A percentile compares a stretch with the other conserved stretches of the same genome.
Conservation (phyloP, 495 filamentous ascomycete genomes). For the Talaromyces liani region DNA sequence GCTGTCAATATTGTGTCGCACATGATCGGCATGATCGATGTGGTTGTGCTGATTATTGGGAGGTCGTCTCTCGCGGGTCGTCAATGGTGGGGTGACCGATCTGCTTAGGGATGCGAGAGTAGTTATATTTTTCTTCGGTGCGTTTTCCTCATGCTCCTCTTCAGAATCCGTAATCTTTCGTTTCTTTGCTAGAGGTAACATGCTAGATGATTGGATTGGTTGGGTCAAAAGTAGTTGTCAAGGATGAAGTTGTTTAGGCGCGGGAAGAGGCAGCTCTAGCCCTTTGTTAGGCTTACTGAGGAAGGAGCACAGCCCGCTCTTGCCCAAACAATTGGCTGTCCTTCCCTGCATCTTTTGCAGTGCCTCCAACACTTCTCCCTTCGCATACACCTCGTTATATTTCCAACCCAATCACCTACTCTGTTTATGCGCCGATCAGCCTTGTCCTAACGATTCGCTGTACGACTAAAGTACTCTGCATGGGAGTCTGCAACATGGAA, state of each 20-base stretch:
- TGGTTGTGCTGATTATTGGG: constrained; percentile 4
- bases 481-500: background rate
- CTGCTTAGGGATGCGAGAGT: constrained; percentile 25
- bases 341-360: background rate
- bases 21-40: background rate
- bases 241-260: background rate
- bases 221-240: background rate
- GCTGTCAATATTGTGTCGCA: background rate
- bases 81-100: constrained; percentile 22
- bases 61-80: constrained; percentile 10
- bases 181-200: background rate
- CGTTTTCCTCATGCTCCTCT: background rate
- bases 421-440: background rate
- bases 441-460: background rate
- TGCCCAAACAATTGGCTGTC: background rate
- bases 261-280: background rate
- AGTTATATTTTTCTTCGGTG: background rate
- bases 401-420: background rate
- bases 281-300: background rate
- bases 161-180: background rate
- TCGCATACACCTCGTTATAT: background rate
- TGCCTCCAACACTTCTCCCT: background rate
- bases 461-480: background rate
- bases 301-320: background rate
- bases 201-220: background rate